Percentiles rank a stretch among this genome's conserved stretches.
Evolutionary conservation across 2,329 filamentous ascomycete species (phyloP).

Genomic region (Epicoccum nigrum): DNA sequence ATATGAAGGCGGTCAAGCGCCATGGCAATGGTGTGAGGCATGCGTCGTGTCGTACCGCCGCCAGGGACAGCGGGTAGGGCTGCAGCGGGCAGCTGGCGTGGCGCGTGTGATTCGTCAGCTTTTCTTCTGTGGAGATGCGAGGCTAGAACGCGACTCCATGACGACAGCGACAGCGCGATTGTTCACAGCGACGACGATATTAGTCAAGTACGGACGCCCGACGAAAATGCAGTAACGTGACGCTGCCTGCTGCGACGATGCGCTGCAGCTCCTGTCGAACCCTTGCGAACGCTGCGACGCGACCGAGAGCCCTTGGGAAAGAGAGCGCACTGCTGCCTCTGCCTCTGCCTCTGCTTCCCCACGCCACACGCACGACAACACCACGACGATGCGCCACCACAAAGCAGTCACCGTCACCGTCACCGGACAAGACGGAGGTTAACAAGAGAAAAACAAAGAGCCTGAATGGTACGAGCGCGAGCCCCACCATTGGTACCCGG

Average conservation of each 20-base stretch:
- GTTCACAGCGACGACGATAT: background rate
- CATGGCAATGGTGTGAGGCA: background rate
- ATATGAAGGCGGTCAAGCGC: constrained; percentile 13
- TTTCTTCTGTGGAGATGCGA: background rate
- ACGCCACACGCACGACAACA: constrained; percentile 20
- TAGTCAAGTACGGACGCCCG: background rate
- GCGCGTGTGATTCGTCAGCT: constrained; percentile 9
- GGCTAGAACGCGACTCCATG: constrained; percentile 13
- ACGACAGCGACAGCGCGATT: constrained; percentile 13
- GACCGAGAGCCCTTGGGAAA: constrained; percentile 16
- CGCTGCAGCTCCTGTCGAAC: constrained; percentile 36
- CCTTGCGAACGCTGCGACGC: constrained; percentile 26
- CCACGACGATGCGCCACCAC: constrained; percentile 40
- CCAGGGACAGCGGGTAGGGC: constrained; percentile 16
- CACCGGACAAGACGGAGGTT: constrained; percentile 9
- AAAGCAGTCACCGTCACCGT: constrained; percentile 7
- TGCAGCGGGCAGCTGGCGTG: constrained; percentile 3
- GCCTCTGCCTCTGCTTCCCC: too few species aligned
- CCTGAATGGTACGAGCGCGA: constrained; percentile 31
- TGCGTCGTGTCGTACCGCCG: too few species aligned
- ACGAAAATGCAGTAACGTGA: constrained; percentile 37
- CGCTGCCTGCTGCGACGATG: constrained; percentile 31
- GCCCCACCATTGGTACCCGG: too few species aligned
- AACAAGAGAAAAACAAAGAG: constrained; percentile 14
- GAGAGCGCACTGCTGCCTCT: constrained; percentile 4